These are phyloP conservation scores for Crithidia acanthocephali DNA, from an alignment of 208 protist species.

Conservation along the genomic window DNA sequence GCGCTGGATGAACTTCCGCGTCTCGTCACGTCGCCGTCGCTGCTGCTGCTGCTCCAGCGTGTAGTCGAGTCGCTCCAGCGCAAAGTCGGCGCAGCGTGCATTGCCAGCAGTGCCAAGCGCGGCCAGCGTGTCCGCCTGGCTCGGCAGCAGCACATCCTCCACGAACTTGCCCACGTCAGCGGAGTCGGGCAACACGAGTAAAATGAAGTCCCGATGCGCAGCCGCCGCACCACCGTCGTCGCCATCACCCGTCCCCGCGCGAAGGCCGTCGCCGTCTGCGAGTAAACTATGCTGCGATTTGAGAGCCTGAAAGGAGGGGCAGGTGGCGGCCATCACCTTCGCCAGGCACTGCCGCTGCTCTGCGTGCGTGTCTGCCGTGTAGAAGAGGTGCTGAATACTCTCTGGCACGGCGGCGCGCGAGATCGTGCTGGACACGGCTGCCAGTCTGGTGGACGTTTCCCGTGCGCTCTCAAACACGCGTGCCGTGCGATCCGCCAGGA, in stretches of 20 bases:
- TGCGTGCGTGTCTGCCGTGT: conserved; percentile 74
- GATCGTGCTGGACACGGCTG: conserved; percentile 39
- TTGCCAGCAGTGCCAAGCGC: not conserved
- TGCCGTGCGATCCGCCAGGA: conserved; percentile 68
- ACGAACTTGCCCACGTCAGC: conserved; percentile 53
- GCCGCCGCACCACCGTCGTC: not conserved
- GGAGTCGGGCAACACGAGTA: conserved; percentile 74
- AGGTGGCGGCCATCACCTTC: conserved; percentile 42
- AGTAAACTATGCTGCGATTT: not conserved
- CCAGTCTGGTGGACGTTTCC: conserved; percentile 21
- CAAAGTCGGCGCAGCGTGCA: conserved; percentile 20
- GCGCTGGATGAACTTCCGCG: conserved; percentile 39
- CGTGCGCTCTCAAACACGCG: conserved; percentile 69
- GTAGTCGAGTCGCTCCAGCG: conserved; percentile 47
- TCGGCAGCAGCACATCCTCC: conserved; percentile 56
- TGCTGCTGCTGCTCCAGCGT: conserved; percentile 40
- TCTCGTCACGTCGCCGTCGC: conserved; percentile 39
- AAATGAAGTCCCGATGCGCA: conserved; percentile 33
- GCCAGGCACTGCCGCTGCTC: conserved; percentile 77
- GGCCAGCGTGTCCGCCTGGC: conserved; percentile 31
- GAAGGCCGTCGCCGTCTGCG: not conserved
- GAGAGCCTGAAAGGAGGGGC: conserved; percentile 17
- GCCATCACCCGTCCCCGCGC: not conserved
- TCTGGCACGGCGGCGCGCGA: conserved; percentile 66
- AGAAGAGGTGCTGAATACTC: conserved; percentile 78